Base-by-base conservation (phyloP, 1,284 basidiomycete species). In the Melampsora larici-populina region DNA sequence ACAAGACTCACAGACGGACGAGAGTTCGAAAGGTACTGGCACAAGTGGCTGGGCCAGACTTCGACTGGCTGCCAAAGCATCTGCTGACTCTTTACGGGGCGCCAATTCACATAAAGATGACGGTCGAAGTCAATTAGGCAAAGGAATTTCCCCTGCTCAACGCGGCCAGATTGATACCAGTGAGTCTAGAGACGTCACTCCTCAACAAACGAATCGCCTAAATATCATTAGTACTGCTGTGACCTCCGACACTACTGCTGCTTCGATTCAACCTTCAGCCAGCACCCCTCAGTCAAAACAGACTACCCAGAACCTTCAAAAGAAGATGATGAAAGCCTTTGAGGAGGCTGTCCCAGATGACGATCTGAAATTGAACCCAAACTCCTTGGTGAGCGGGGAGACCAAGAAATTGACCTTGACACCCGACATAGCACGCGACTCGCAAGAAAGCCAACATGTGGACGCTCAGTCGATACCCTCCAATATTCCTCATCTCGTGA, bases 371-470 rank as follows among this genome's bases (percentile, higher is more conserved):
- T 31, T 69, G 17, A 64, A 49, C 43, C 58, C 74, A 26, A 62
- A 76, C 46, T 49, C 31, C 48, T 26, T 65, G 7, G 26, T 31
- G 21, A 40, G 29, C 31, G 63, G 63, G 21, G 75, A 78, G 49
- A 78, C 75, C 64, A 78, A 78, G 67, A 78, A 70, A 65, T 67
- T 78, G 46, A 78, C 75, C 13, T 58, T 78, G 0, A 78, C 75
- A 1, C 75, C 75, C 26, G 75, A 78, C 40, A 70, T 78, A 40
- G 75, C 75, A 18, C 67, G 75, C 49, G 67, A 70, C 64, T 46
- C 67, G 31, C 26, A 33, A 17, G 75, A 70, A 31, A 29, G 24
- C 33, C 33, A 33, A 15, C 31, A 31, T 29, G 48, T 66, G n/a
- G 46, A 18, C 36, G 29, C 29, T 26, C 72, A 66, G 43, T 65